These are phyloP conservation scores for Termitomyces sp. DNA, from an alignment of 768 basidiomycete species.

Conservation along the genomic window DNA sequence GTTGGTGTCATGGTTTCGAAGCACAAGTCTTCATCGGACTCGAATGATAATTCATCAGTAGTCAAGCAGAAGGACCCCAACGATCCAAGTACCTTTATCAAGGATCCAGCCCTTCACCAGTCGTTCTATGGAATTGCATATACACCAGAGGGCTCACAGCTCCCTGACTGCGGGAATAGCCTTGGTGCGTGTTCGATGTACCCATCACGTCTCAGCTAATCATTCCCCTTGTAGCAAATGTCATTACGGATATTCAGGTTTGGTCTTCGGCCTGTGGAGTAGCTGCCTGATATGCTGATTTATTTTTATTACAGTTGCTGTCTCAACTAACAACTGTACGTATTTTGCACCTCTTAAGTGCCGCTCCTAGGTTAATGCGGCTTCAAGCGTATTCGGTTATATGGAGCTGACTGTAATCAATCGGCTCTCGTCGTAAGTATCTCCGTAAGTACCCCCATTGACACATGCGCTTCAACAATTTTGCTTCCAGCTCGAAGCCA, in stretches of 20 bases:
- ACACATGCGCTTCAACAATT: background rate
- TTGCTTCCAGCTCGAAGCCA: slow-evolving; percentile 65
- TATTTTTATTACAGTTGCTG: slow-evolving; percentile 50
- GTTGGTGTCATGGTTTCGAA: slow-evolving; percentile 51
- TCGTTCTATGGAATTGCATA: slow-evolving; percentile 87
- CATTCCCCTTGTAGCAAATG: slow-evolving; percentile 29
- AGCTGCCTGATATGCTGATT: background rate
- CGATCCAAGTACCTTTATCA: slow-evolving; percentile 76
- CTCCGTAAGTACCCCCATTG: background rate
- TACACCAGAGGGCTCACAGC: slow-evolving; percentile 69
- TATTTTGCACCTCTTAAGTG: background rate
- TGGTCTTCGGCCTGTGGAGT: slow-evolving; percentile 9
- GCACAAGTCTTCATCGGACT: slow-evolving; percentile 21
- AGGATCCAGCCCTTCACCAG: slow-evolving; percentile 61
- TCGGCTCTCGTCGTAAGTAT: slow-evolving; percentile 61
- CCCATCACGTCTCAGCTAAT: background rate
- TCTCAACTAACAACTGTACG: slow-evolving; percentile 74
- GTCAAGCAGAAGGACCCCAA: slow-evolving; percentile 32
- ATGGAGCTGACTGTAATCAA: slow-evolving; percentile 86
- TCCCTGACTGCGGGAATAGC: slow-evolving; percentile 62
- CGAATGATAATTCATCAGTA: background rate
- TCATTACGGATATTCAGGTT: slow-evolving; percentile 72
- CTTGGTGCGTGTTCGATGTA: slow-evolving; percentile 26
- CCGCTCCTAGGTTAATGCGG: background rate
- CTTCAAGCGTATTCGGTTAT: slow-evolving; percentile 62